Evolutionary conservation across 495 filamentous ascomycete species (phyloP).

Genomic region (Wilcoxina mikolae): DNA sequence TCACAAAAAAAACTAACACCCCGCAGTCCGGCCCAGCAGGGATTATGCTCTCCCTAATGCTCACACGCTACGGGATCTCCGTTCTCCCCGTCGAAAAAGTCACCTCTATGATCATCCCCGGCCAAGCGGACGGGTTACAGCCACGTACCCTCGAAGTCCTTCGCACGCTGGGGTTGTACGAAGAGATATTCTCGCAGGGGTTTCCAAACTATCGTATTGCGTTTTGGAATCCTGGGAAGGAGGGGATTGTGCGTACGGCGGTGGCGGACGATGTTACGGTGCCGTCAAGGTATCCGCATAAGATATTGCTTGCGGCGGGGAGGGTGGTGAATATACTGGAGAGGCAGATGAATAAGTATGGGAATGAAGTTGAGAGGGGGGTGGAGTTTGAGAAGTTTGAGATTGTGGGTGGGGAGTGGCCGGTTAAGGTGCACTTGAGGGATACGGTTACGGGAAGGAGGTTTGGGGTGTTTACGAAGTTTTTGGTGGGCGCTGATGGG

Average conservation of each 20-base stretch:
- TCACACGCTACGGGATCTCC: conserved; percentile 34
- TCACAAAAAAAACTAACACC: neutral
- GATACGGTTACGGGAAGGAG: conserved; percentile 6
- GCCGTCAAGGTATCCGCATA: conserved; percentile 31
- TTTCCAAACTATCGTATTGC: conserved; percentile 19
- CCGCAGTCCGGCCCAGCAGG: conserved; percentile 35
- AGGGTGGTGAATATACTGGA: conserved; percentile 28
- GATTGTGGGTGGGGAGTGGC: conserved; percentile 16
- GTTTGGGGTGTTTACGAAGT: conserved; percentile 1
- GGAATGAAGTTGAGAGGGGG: conserved; percentile 8
- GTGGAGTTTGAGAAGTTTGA: conserved; percentile 7
- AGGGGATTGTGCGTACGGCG: conserved; percentile 25
- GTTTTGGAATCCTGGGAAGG: conserved; percentile 22
- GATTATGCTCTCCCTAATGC: conserved; percentile 34
- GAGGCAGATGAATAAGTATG: conserved; percentile 21
- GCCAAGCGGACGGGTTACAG: conserved; percentile 27
- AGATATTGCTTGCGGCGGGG: conserved; percentile 28
- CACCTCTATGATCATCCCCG: conserved; percentile 31
- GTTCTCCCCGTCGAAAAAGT: conserved; percentile 36
- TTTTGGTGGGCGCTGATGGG: conserved; percentile 8
- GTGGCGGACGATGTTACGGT: conserved; percentile 36
- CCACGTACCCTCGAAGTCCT: conserved; percentile 24
- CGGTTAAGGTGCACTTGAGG: conserved; percentile 9
- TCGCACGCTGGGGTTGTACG: conserved; percentile 26
- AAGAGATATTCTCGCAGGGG: conserved; percentile 15